These are phyloP conservation scores for Pleurotus salmoneostramineus DNA, from an alignment of 768 basidiomycete species.

Conservation along the genomic window DNA sequence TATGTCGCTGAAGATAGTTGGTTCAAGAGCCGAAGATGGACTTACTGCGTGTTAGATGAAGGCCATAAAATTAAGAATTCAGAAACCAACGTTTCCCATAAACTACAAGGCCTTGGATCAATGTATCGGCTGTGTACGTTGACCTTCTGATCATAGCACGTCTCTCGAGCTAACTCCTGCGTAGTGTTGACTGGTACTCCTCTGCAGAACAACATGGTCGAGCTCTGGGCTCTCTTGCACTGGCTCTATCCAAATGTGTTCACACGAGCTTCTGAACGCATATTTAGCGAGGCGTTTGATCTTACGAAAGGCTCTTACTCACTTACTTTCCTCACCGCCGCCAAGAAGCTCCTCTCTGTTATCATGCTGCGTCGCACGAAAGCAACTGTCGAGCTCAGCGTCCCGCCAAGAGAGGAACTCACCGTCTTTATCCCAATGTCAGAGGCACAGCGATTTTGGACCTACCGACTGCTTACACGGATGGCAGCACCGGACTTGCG, in stretches of 20 bases:
- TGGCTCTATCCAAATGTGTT: slow-evolving; percentile 57
- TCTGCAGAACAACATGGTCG: slow-evolving; percentile 61
- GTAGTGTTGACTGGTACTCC: slow-evolving; percentile 72
- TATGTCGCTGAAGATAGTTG: slow-evolving; percentile 54
- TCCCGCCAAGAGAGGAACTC: slow-evolving; percentile 56
- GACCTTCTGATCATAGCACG: background rate
- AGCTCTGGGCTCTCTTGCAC: slow-evolving; percentile 53
- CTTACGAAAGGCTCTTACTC: slow-evolving; percentile 50
- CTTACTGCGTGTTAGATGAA: slow-evolving; percentile 59
- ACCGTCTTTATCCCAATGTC: slow-evolving; percentile 55
- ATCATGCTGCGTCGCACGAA: slow-evolving; percentile 66
- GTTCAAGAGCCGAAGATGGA: slow-evolving; percentile 60
- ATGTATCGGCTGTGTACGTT: slow-evolving; percentile 50
- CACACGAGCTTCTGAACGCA: slow-evolving; percentile 37
- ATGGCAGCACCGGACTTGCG: slow-evolving; percentile 45
- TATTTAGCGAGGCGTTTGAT: slow-evolving; percentile 52
- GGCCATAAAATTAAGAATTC: slow-evolving; percentile 74
- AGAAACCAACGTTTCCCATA: slow-evolving; percentile 47
- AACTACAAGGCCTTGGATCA: slow-evolving; percentile 52
- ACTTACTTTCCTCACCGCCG: slow-evolving; percentile 40
- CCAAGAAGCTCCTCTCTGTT: slow-evolving; percentile 41
- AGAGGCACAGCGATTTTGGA: slow-evolving; percentile 63
- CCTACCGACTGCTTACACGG: slow-evolving; percentile 47
- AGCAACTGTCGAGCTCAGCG: slow-evolving; percentile 34
- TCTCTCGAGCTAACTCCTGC: too few species aligned